Conservation (phyloP, 768 basidiomycete genomes). For the Mycena indigotica region DNA sequence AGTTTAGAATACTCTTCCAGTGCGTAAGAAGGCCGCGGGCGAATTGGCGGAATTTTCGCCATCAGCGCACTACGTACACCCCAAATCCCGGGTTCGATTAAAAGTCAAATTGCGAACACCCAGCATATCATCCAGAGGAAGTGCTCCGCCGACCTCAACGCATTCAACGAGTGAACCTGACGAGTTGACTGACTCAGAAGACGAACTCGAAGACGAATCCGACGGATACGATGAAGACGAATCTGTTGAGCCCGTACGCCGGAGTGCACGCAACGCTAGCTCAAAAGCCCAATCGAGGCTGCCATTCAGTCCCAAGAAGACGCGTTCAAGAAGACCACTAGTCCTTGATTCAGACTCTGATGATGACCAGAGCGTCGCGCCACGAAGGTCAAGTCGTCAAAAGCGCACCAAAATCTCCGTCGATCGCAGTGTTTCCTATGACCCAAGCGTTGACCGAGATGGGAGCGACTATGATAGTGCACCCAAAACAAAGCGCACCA, state of each 20-base stretch:
- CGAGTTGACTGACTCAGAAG: slow-evolving; percentile 36
- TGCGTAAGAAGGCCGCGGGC: slow-evolving; percentile 46
- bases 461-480: slow-evolving; percentile 31
- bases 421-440: slow-evolving; percentile 29
- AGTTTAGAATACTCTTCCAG: slow-evolving; percentile 36
- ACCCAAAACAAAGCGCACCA: slow-evolving; percentile 16
- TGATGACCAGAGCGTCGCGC: slow-evolving; percentile 31
- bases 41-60: slow-evolving; percentile 61
- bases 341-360: slow-evolving; percentile 39
- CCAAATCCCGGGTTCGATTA: slow-evolving; percentile 53
- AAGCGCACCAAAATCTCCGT: slow-evolving; percentile 42
- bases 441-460: slow-evolving; percentile 35
- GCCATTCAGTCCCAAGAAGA: slow-evolving; percentile 72
- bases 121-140: slow-evolving; percentile 31
- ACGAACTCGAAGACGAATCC: slow-evolving; percentile 25
- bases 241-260: slow-evolving; percentile 18
- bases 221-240: slow-evolving; percentile 23
- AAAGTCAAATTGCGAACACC: slow-evolving; percentile 32
- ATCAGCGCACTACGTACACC: slow-evolving; percentile 57
- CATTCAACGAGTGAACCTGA: slow-evolving; percentile 32
- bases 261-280: slow-evolving; percentile 17
- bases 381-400: slow-evolving; percentile 55
- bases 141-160: slow-evolving; percentile 24
- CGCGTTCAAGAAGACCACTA: slow-evolving; percentile 41
- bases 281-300: slow-evolving; percentile 35